phyloP scores from a whole-genome alignment of 371 early-diverging fungal genomes.

The Encephalitozoon cuniculi region DNA sequence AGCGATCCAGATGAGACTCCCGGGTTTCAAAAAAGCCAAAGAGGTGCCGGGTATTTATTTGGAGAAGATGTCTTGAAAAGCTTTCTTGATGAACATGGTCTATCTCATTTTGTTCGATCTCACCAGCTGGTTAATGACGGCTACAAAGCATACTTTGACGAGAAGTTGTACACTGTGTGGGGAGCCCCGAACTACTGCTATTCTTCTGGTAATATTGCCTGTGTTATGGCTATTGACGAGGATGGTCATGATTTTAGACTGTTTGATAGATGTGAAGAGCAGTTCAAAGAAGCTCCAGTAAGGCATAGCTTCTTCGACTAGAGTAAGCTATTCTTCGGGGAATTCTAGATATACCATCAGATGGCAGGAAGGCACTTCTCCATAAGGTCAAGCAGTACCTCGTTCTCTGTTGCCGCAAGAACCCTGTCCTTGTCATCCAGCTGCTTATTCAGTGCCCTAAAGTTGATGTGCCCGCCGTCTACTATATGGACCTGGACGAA shows the following conservation, averaged over 20 bases:
- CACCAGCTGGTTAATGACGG: conserved; percentile 46
- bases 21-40: conserved; percentile 30
- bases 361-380: conserved; percentile 21
- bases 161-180: conserved; percentile 37
- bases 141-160: conserved; percentile 20
- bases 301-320: neutral
- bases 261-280: conserved; percentile 27
- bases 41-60: conserved; percentile 57
- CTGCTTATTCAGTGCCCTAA: conserved; percentile 84
- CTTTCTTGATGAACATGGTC: conserved; percentile 27
- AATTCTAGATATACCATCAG: neutral
- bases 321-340: neutral
- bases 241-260: conserved; percentile 13
- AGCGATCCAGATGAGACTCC: conserved; percentile 51
- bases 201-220: conserved; percentile 26
- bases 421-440: conserved; percentile 97
- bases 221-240: conserved; percentile 19
- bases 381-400: conserved; percentile 43
- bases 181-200: conserved; percentile 49
- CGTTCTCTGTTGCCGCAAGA: conserved; percentile 90
- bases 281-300: neutral
- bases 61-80: conserved; percentile 22
- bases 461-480: conserved; percentile 85
- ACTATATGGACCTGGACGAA: conserved; percentile 68
- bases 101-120: conserved; percentile 24